A percentile compares a stretch with the other conserved stretches of the same genome.
Evolutionary conservation across 768 basidiomycete genomes (phyloP).

Genomic region (Strobilomyces echinocephalus): DNA sequence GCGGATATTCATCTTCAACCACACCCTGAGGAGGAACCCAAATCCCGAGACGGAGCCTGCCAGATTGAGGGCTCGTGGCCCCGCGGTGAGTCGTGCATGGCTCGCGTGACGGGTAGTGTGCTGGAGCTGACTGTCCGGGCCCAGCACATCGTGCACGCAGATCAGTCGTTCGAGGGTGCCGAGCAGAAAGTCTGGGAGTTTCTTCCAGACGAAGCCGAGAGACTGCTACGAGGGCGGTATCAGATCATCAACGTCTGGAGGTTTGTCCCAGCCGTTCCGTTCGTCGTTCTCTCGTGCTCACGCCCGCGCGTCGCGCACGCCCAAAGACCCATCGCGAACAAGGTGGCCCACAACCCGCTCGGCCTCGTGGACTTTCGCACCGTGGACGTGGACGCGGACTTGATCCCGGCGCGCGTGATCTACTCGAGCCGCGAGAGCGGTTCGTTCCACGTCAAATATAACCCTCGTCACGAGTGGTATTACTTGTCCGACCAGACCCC

Average conservation of each 20-base stretch:
- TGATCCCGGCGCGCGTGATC: conserved; percentile 25
- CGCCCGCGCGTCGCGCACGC: neutral
- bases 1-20: neutral
- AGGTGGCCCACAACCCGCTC: conserved; percentile 1
- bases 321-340: neutral
- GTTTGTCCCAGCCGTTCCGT: neutral
- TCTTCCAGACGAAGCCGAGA: conserved; percentile 36
- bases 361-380: neutral
- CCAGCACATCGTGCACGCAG: neutral
- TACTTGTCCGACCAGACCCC: conserved; percentile 29
- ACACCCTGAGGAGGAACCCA: neutral
- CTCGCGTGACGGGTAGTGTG: neutral
- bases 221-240: conserved; percentile 34
- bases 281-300: neutral
- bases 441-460: conserved; percentile 28
- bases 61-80: neutral
- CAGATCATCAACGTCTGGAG: conserved; percentile 40
- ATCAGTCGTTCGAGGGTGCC: neutral
- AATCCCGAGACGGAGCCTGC: neutral
- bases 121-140: neutral
- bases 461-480: conserved; percentile 35
- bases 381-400: neutral
- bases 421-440: conserved; percentile 27
- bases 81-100: neutral
- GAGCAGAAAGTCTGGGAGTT: conserved; percentile 13